These are phyloP conservation scores for Fusarium sp. DNA, from an alignment of 2,329 filamentous ascomycete genomes.

Conservation along the genomic window DNA sequence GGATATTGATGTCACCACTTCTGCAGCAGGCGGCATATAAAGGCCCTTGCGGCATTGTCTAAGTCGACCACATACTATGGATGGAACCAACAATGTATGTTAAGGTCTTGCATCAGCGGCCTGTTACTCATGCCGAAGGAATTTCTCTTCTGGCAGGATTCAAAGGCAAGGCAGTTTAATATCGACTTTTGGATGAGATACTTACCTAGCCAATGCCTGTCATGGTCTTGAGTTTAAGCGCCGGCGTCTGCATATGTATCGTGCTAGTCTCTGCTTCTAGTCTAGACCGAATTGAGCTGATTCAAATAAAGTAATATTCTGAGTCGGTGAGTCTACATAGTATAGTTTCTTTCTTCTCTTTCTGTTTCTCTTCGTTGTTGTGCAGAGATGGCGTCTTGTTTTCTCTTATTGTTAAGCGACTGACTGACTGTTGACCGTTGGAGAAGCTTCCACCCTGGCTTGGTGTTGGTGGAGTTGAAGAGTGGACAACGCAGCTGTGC, in stretches of 20 bases:
- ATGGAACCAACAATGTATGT: conserved; percentile 3
- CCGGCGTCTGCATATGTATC: conserved; percentile 4
- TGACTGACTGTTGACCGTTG: background rate
- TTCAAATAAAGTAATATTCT: conserved; percentile 7
- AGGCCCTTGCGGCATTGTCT: background rate
- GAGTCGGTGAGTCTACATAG: conserved; percentile 21
- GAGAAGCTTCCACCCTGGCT: conserved; percentile 16
- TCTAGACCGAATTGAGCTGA: conserved; percentile 18
- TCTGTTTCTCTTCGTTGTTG: background rate
- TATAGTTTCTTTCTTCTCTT: background rate
- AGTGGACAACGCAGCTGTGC: conserved; percentile 42
- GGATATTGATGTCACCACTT: conserved; percentile 13
- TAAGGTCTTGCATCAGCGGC: conserved; percentile 4
- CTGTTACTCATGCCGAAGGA: background rate
- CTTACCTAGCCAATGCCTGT: background rate
- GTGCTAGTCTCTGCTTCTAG: conserved; percentile 14
- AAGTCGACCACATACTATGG: conserved; percentile 15
- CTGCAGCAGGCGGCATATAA: background rate
- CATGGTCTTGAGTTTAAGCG: conserved; percentile 21
- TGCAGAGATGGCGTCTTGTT: conserved; percentile 6
- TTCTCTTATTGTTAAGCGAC: background rate
- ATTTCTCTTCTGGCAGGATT: background rate
- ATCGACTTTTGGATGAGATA: background rate
- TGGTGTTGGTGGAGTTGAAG: conserved; percentile 39
- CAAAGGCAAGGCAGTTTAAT: conserved; percentile 18